Evolutionary conservation across 164 flowering plant species (phyloP), one percentile per base, ranked within the genome.

Genomic region (Dillenia suffruticosa): DNA sequence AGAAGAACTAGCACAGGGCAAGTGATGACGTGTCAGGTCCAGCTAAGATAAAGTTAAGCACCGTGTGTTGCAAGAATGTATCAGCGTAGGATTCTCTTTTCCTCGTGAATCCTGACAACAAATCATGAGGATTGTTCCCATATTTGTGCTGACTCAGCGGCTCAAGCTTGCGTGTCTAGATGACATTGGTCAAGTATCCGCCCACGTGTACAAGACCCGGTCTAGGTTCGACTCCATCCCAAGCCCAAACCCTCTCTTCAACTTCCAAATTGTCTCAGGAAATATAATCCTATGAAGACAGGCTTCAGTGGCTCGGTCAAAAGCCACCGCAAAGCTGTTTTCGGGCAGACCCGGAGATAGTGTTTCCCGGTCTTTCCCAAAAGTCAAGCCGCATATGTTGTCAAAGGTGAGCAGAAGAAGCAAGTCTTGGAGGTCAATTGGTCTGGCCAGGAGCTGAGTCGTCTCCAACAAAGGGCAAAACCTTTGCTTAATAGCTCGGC

Each of bases 261-360:
- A 48, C 68, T 74, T 82, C 92, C 92, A 86, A 1, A 82, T 58
- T 24, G 71, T 2, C 55, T 77, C 78, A 4, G 89, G 92, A n/a
- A 84, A 26, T n/a, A 86, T 76, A 58, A 82, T 77, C 14, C 89
- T 81, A 13, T 82, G 82, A 58, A 86, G 68, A 43, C 84, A 22
- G 56, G 92, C 92, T 53, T 86, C 89, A 0, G 92, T 86, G 74
- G 92, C 92, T 32, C 79, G 73, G 68, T 86, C 91, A 55, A 85
- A 85, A 17, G 91, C 71, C 7, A 66, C 1, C 5, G 91, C 88
- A 48, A 85, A 83, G 49, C 66, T 16, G 59, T 86, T 86, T 43
- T 82, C 89, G 0, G 87, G 89, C 2, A 86, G 64, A 6, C 76
- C 89, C 1, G 76, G 74, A 10, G 84, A n/a, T 7, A 81, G 72